Conservation (phyloP, 768 basidiomycete species). For the Vishniacozyma victoriae region DNA sequence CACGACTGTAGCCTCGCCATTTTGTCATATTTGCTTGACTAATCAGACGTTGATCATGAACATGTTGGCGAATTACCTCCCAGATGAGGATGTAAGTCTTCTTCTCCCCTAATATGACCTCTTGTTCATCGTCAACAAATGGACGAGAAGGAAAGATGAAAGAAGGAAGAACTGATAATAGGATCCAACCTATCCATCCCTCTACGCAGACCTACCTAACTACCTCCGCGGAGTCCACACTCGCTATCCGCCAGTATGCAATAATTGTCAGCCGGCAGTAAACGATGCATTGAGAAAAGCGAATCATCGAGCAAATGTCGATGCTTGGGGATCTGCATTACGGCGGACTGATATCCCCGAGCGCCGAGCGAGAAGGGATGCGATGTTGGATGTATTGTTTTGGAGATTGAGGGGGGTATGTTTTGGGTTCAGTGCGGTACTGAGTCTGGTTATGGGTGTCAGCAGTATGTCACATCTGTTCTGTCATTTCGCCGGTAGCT, state of each 20-base stretch:
- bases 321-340: slow-evolving; percentile 66
- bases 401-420: slow-evolving; percentile 68
- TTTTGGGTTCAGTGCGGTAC: slow-evolving; percentile 55
- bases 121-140: slow-evolving; percentile 2
- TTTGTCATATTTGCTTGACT: slow-evolving; percentile 85
- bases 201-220: slow-evolving; percentile 60
- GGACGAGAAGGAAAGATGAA: not conserved
- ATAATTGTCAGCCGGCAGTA: slow-evolving; percentile 65
- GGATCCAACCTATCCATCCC: slow-evolving; percentile 66
- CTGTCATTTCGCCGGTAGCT: not conserved
- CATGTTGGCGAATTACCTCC: slow-evolving; percentile 82
- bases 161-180: slow-evolving; percentile 45
- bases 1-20: slow-evolving; percentile 41
- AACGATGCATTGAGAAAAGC: slow-evolving; percentile 73
- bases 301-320: slow-evolving; percentile 68
- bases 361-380: slow-evolving; percentile 53
- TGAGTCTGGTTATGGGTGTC: slow-evolving; percentile 51
- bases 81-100: slow-evolving; percentile 65
- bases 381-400: slow-evolving; percentile 52
- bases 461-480: not conserved
- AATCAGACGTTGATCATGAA: slow-evolving; percentile 84
- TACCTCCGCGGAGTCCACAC: slow-evolving; percentile 69
- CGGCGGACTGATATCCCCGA: slow-evolving; percentile 56
- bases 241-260: slow-evolving; percentile 85
- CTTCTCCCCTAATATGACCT: not conserved